phyloP scores from a whole-genome alignment of 179 eudicot species.

The Spinacia oleracea region DNA sequence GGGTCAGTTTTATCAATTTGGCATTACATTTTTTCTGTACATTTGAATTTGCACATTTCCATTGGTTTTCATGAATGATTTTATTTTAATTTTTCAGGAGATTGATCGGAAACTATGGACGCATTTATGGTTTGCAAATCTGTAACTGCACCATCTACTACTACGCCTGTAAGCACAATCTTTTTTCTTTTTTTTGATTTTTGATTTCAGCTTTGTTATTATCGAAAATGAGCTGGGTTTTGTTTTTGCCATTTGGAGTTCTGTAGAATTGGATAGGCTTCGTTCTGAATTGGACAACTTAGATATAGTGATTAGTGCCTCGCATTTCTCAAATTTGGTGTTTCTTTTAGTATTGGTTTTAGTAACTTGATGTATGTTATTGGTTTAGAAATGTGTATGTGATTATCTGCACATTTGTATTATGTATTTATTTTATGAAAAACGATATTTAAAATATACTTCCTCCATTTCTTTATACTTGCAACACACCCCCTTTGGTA shows the following conservation, averaged over 20 bases:
- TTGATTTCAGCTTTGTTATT: neutral
- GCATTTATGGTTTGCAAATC: conserved; percentile 18
- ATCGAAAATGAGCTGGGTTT: neutral
- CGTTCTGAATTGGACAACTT: neutral
- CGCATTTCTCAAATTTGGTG: neutral
- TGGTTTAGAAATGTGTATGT: neutral
- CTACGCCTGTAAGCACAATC: conserved; percentile 9
- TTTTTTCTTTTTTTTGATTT: neutral
- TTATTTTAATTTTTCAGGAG: neutral
- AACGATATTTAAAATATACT: too few species aligned
- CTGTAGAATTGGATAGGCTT: neutral
- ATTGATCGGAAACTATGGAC: conserved; percentile 5
- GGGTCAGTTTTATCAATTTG: neutral
- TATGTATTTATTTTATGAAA: too few species aligned
- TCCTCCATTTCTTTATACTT: too few species aligned
- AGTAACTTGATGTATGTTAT: neutral
- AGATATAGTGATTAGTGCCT: neutral
- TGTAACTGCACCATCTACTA: conserved; percentile 8
- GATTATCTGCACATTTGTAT: too few species aligned
- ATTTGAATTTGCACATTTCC: neutral
- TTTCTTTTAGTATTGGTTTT: neutral
- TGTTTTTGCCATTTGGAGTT: neutral
- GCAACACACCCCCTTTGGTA: too few species aligned
- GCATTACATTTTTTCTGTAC: neutral
- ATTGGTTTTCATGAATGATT: neutral